phyloP scores from a whole-genome alignment of 345 rosid species.

The Dimocarpus longan region DNA sequence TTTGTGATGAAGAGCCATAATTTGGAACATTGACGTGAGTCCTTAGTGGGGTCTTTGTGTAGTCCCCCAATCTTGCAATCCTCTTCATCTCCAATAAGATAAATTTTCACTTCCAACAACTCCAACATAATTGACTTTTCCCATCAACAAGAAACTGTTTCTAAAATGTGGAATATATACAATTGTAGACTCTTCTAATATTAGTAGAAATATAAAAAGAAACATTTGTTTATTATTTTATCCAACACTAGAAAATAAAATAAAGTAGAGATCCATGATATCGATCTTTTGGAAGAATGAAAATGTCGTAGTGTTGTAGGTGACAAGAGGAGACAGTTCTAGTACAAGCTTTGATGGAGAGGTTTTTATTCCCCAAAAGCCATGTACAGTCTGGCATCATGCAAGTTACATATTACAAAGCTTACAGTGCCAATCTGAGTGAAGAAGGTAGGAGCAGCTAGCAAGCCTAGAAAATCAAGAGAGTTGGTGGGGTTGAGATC shows the following conservation, averaged over 20 bases:
- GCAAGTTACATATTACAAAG: background rate
- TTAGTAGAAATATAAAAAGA: background rate
- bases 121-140: background rate
- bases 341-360: background rate
- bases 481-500: constrained; percentile 23
- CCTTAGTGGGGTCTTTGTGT: constrained; percentile 28
- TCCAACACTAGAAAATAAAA: background rate
- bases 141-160: background rate
- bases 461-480: background rate
- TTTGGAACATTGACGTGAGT: constrained; percentile 23
- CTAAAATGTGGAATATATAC: background rate
- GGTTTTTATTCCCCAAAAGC: background rate
- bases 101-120: background rate
- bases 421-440: background rate
- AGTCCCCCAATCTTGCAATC: background rate
- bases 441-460: background rate
- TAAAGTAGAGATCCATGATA: background rate
- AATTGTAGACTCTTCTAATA: background rate
- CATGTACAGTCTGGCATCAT: background rate
- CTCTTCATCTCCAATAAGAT: background rate
- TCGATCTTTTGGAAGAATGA: background rate
- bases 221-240: background rate
- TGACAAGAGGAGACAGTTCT: background rate
- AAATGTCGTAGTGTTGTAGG: background rate
- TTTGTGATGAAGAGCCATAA: constrained; percentile 25